A percentile compares a stretch with the other conserved stretches of the same genome.
Conservation (phyloP, 140 eudicot species). For the Cichorium intybus region DNA sequence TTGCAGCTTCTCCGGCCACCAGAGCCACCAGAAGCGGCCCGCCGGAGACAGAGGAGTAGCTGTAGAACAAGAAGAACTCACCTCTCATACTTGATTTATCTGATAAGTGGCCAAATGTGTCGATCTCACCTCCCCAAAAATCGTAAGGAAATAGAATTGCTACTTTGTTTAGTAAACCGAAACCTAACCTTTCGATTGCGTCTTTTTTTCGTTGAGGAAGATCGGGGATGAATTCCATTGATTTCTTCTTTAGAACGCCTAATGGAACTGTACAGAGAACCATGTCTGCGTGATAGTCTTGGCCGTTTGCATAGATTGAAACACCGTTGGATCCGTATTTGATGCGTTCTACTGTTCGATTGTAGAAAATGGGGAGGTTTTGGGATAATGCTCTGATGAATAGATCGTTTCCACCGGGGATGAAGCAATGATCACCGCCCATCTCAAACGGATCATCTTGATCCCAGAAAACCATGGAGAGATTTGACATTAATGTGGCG, state of each 20-base stretch:
- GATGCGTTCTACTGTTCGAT: slow-evolving; percentile 52
- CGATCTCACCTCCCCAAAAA: slow-evolving; percentile 98
- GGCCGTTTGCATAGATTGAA: slow-evolving; percentile 63
- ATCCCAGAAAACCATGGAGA: slow-evolving; percentile 99
- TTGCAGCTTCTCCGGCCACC: slow-evolving; percentile 96
- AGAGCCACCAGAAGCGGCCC: slow-evolving; percentile 93
- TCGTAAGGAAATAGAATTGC: slow-evolving; percentile 94
- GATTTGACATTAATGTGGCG: slow-evolving; percentile 82
- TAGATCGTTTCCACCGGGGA: slow-evolving; percentile 96
- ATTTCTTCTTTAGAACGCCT: slow-evolving; percentile 73
- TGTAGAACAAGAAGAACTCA: slow-evolving; percentile 89
- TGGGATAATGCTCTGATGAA: slow-evolving; percentile 81
- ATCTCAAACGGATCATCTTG: slow-evolving; percentile 98
- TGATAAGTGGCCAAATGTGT: slow-evolving; percentile 89
- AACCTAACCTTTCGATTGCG: slow-evolving; percentile 89
- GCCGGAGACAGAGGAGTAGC: slow-evolving; percentile 89
- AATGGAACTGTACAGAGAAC: slow-evolving; percentile 87
- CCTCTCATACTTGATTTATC: slow-evolving; percentile 85
- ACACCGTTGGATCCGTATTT: slow-evolving; percentile 80
- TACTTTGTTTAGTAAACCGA: slow-evolving; percentile 88
- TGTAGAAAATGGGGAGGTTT: slow-evolving; percentile 72
- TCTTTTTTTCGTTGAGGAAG: slow-evolving; percentile 82
- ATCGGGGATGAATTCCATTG: slow-evolving; percentile 79
- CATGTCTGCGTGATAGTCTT: slow-evolving; percentile 79
- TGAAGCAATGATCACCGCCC: slow-evolving; percentile 99